phyloP scores from a whole-genome alignment of 805 yeast genomes.

The Candida pseudoglaebosa region DNA sequence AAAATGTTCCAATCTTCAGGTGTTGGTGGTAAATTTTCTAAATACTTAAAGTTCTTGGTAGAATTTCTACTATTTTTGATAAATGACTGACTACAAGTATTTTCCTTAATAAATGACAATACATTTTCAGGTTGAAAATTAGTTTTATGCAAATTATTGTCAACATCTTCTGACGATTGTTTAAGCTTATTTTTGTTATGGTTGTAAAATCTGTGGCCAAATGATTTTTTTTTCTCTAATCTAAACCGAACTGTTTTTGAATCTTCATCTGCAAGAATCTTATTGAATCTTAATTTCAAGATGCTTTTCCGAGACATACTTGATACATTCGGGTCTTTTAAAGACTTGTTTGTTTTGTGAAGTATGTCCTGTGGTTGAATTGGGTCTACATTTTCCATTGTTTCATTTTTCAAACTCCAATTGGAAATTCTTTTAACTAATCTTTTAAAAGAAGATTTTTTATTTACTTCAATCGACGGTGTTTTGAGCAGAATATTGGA shows the following conservation, averaged over 20 bases:
- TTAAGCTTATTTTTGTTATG: not conserved
- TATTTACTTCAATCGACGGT: not conserved
- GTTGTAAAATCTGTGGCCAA: not conserved
- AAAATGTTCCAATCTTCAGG: not conserved
- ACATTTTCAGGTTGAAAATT: not conserved
- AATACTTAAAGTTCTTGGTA: not conserved
- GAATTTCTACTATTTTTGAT: not conserved
- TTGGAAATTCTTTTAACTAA: conserved; percentile 3
- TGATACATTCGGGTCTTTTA: too few species aligned
- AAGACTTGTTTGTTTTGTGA: too few species aligned
- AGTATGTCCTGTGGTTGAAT: too few species aligned
- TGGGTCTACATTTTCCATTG: too few species aligned
- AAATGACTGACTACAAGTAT: not conserved
- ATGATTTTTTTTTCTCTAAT: not conserved
- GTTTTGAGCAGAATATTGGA: conserved; percentile 1
- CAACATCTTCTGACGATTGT: not conserved
- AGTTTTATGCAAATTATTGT: not conserved
- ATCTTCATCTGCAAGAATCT: not conserved
- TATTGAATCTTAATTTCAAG: not conserved
- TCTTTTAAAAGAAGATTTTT: conserved; percentile 2
- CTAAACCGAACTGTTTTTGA: not conserved
- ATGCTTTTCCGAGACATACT: not conserved
- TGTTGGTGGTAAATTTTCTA: not conserved
- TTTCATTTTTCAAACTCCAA: conserved; percentile 4
- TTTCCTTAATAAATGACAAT: not conserved